Evolutionary conservation across 352 stramenopile species (phyloP).

Genomic region (Phytopythium montanum): DNA sequence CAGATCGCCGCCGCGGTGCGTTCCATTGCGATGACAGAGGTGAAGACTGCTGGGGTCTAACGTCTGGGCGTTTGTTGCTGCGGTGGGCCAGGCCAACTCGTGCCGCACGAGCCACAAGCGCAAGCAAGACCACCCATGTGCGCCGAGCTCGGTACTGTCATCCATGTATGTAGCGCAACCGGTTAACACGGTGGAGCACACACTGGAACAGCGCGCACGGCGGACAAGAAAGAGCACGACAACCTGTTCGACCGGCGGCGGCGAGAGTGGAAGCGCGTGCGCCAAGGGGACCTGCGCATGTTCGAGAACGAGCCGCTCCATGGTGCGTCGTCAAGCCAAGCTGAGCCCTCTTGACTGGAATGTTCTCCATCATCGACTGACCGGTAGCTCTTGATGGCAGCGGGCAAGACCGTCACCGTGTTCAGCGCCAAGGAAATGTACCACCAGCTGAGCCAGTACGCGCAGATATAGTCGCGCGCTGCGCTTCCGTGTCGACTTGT

Average conservation of each 20-base stretch:
- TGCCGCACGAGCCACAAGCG: slow-evolving; percentile 61
- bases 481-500: neutral
- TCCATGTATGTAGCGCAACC: too few species aligned
- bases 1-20: slow-evolving; percentile 36
- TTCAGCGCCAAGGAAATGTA: slow-evolving; percentile 79
- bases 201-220: slow-evolving; percentile 45
- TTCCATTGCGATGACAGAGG: neutral
- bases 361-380: neutral
- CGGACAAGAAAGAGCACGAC: slow-evolving; percentile 72
- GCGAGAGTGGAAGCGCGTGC: slow-evolving; percentile 74
- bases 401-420: slow-evolving; percentile 61
- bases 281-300: slow-evolving; percentile 63
- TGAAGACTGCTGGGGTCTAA: neutral
- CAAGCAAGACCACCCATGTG: slow-evolving; percentile 68
- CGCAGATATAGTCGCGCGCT: slow-evolving; percentile 34
- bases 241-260: slow-evolving; percentile 69
- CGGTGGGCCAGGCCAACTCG: slow-evolving; percentile 29
- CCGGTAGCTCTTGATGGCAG: slow-evolving; percentile 9
- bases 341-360: too few species aligned
- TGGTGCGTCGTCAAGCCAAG: slow-evolving; percentile 29
- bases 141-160: neutral
- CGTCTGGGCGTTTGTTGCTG: neutral
- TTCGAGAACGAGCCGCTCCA: slow-evolving; percentile 68
- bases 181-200: too few species aligned
- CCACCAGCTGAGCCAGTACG: slow-evolving; percentile 70